These are phyloP conservation scores for Plantago major DNA, from an alignment of 257 asterid species.

Conservation along the genomic window DNA sequence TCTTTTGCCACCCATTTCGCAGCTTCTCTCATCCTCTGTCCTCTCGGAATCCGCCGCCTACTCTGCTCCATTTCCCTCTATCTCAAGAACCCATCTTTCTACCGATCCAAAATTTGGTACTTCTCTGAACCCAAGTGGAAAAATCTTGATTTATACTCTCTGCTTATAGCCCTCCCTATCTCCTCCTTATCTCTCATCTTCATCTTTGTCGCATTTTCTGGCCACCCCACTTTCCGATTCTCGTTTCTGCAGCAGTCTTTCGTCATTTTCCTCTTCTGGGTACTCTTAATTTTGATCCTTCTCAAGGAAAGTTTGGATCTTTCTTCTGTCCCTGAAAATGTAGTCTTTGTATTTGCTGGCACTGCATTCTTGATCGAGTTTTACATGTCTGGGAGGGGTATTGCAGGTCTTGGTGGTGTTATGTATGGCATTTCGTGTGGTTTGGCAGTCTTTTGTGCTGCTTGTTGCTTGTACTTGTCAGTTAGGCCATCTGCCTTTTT, in stretches of 20 bases:
- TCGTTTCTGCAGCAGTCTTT: slow-evolving; percentile 65
- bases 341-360: slow-evolving; percentile 48
- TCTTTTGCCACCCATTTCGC: slow-evolving; percentile 70
- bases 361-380: slow-evolving; percentile 53
- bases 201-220: slow-evolving; percentile 54
- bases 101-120: slow-evolving; percentile 65
- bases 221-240: slow-evolving; percentile 51
- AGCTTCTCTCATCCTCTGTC: slow-evolving; percentile 60
- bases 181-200: slow-evolving; percentile 53
- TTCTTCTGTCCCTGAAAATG: slow-evolving; percentile 44
- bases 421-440: slow-evolving; percentile 47
- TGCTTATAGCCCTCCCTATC: slow-evolving; percentile 54
- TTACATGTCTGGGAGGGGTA: slow-evolving; percentile 54
- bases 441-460: slow-evolving; percentile 46
- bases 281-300: slow-evolving; percentile 41
- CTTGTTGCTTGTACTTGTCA: slow-evolving; percentile 58
- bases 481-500: slow-evolving; percentile 51
- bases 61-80: slow-evolving; percentile 51
- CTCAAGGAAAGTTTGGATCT: slow-evolving; percentile 54
- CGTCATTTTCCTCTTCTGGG: slow-evolving; percentile 62
- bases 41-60: slow-evolving; percentile 67
- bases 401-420: slow-evolving; percentile 51
- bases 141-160: slow-evolving; percentile 60
- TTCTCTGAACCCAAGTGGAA: slow-evolving; percentile 73
- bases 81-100: slow-evolving; percentile 60